These are phyloP conservation scores for Millerozyma acaciae DNA, from an alignment of 805 yeast genomes.

Conservation along the genomic window DNA sequence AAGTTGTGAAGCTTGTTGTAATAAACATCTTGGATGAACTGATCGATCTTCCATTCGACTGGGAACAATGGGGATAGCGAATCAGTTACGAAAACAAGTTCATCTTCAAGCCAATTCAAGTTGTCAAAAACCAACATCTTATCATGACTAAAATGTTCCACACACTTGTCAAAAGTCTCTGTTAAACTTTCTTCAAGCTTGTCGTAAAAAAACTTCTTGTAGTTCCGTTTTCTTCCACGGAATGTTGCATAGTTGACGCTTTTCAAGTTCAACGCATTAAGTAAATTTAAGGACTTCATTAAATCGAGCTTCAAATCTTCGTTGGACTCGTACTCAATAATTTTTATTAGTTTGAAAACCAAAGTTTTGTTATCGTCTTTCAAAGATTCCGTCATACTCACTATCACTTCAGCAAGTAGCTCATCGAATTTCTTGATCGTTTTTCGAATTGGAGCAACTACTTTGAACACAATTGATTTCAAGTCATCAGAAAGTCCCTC, in stretches of 20 bases:
- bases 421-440: slow-evolving; percentile 59
- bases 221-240: slow-evolving; percentile 48
- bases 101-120: slow-evolving; percentile 81
- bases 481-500: slow-evolving; percentile 54
- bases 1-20: slow-evolving; percentile 62
- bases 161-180: slow-evolving; percentile 66
- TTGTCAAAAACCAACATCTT: slow-evolving; percentile 62
- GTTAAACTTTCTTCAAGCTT: slow-evolving; percentile 57
- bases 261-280: slow-evolving; percentile 11
- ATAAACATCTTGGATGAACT: slow-evolving; percentile 59
- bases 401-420: slow-evolving; percentile 61
- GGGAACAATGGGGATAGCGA: slow-evolving; percentile 65
- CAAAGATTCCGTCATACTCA: slow-evolving; percentile 66
- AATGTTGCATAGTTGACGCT: slow-evolving; percentile 25
- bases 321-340: slow-evolving; percentile 74
- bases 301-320: slow-evolving; percentile 58
- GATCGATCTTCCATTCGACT: slow-evolving; percentile 65
- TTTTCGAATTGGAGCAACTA: slow-evolving; percentile 46
- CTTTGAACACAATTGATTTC: slow-evolving; percentile 57
- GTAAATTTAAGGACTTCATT: slow-evolving; percentile 28
- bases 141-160: slow-evolving; percentile 45
- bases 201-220: slow-evolving; percentile 56
- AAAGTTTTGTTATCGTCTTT: slow-evolving; percentile 65
- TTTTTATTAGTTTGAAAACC: slow-evolving; percentile 67
- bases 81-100: slow-evolving; percentile 60